These are phyloP conservation scores for Pichia phayaonensis DNA, from an alignment of 805 yeast genomes.

Conservation along the genomic window DNA sequence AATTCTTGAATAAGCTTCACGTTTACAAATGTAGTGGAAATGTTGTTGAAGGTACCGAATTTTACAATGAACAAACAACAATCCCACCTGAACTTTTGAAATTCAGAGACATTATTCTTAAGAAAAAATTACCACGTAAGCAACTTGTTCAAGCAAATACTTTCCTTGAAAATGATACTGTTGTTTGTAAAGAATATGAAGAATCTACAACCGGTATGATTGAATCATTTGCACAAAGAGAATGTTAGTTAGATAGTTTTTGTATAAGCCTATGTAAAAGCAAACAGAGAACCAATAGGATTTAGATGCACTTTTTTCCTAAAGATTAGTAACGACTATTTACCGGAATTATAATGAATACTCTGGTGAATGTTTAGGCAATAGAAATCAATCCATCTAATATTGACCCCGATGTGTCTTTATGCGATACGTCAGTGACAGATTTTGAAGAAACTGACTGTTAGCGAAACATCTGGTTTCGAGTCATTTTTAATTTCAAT, in stretches of 20 bases:
- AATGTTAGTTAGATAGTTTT: conserved; percentile 11
- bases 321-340: too few relatives aligned
- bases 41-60: conserved; percentile 51
- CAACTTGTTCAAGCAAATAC: conserved; percentile 84
- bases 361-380: too few relatives aligned
- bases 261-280: not conserved
- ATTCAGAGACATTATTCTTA: conserved; percentile 60
- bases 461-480: too few relatives aligned
- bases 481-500: too few relatives aligned
- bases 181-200: conserved; percentile 62
- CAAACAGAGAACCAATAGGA: too few relatives aligned
- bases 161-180: conserved; percentile 31
- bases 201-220: conserved; percentile 73
- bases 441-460: too few relatives aligned
- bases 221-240: conserved; percentile 64
- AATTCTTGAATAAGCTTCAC: conserved; percentile 65
- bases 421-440: too few relatives aligned
- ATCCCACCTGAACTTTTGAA: conserved; percentile 56
- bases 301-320: too few relatives aligned
- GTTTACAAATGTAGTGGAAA: conserved; percentile 75
- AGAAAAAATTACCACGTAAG: conserved; percentile 73
- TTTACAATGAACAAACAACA: conserved; percentile 60
- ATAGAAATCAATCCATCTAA: too few relatives aligned
- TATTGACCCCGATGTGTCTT: too few relatives aligned
- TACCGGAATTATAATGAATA: too few relatives aligned